Evolutionary conservation across 2,329 filamentous ascomycete genomes (phyloP), one percentile per base, ranked within the genome.

Genomic region (Ophiostoma perfectum): DNA sequence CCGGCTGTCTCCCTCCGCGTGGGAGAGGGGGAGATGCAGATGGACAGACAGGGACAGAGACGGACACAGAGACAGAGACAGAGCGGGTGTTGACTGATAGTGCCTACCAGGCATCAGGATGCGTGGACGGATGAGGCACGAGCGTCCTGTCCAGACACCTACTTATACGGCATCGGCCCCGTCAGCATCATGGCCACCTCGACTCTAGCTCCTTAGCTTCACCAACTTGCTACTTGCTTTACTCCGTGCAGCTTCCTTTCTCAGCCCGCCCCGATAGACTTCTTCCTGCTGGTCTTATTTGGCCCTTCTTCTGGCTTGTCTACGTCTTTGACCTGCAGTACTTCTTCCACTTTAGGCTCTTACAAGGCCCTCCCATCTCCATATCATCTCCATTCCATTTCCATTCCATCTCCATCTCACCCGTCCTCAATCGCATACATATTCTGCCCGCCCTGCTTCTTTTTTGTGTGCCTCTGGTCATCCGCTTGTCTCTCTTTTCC

Each of bases 161-260:
- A 63, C 39, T 52, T 55, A 66, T 55, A 55, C 45, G 16, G 49
- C 49, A 18, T 64, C 41, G 18, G 38, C 38, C 18, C 52, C 65
- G 18, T 27, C 27, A 27, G 36, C 9, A n/a, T 18, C 36, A 52
- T 52, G 11, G 18, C 64, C 16, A 18, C 16, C 64, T 65, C 44
- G 11, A 38, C 64, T 49, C 64, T 38, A 44, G 60, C 60, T 64
- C 63, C 63, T 47, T 47, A 64, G 42, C 55, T 41, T 67, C 44
- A 38, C n/a, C 27, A 55, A 16, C 39, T 49, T 36, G 42, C 27
- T 60, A 60, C 27, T 49, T 36, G 42, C 27, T 60, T 38, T 12
- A 36, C 27, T 60, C 27, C 11, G 27, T 52, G 27, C 27, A 27
- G 27, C 12, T 5, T 47, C n/a, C 16, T 18, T 55, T 27, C 49